Conservation (phyloP, 345 rosid genomes). For the Lepidium aucheri region DNA sequence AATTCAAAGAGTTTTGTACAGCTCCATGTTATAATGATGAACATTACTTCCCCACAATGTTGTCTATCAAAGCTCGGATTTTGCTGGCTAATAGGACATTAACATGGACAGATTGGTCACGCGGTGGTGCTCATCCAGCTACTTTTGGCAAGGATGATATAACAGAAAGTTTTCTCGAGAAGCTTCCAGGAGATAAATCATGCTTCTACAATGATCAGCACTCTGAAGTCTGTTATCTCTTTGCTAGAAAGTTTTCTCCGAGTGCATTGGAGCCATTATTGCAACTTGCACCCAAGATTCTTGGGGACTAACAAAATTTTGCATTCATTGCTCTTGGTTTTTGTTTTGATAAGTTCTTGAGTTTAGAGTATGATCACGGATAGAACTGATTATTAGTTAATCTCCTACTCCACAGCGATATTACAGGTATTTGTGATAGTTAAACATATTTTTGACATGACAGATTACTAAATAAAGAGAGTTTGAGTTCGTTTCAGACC, state of each 20-base stretch:
- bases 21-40: constrained; percentile 83
- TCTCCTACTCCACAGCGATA: neutral
- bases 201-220: constrained; percentile 55
- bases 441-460: constrained; percentile 1
- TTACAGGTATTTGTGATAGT: constrained; percentile 3
- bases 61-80: constrained; percentile 46
- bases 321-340: neutral
- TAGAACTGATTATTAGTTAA: neutral
- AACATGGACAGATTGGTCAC: constrained; percentile 88
- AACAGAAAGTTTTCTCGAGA: constrained; percentile 45
- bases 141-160: constrained; percentile 59
- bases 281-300: constrained; percentile 39
- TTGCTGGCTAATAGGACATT: constrained; percentile 67
- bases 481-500: neutral
- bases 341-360: neutral
- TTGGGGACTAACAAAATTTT: constrained; percentile 33
- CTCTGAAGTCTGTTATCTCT: constrained; percentile 47
- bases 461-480: constrained; percentile 12
- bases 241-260: constrained; percentile 82
- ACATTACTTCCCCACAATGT: constrained; percentile 90
- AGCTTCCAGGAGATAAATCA: constrained; percentile 29
- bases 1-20: constrained; percentile 60
- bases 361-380: constrained; percentile 6
- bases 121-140: constrained; percentile 94
- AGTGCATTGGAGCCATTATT: constrained; percentile 63